phyloP scores from a whole-genome alignment of 179 eudicot genomes.

The Drosera spatulata region DNA sequence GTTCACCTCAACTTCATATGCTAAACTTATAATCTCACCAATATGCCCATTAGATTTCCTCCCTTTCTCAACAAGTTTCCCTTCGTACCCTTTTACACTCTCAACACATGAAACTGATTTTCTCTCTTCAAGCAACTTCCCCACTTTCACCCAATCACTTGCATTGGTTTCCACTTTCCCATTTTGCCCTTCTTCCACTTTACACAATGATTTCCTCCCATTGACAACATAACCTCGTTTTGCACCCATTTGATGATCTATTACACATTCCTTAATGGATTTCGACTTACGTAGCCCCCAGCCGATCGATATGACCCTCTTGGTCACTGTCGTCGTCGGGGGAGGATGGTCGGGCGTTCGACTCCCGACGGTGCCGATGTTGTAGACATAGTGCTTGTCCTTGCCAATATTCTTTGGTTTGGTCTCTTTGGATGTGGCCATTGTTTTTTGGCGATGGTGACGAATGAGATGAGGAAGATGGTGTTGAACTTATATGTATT shows the following conservation, averaged over 20 bases:
- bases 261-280: conserved; percentile 16
- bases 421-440: conserved; percentile 25
- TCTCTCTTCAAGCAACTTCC: not conserved
- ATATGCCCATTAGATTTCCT: conserved; percentile 36
- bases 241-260: not conserved
- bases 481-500: not conserved
- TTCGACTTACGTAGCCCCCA: conserved; percentile 33
- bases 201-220: conserved; percentile 28
- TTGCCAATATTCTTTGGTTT: conserved; percentile 7
- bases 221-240: not conserved
- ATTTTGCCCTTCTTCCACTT: conserved; percentile 12
- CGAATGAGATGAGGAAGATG: not conserved
- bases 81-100: conserved; percentile 1
- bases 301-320: conserved; percentile 16
- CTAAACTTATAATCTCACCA: conserved; percentile 31
- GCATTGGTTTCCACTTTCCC: conserved; percentile 4
- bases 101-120: not conserved
- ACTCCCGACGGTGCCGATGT: conserved; percentile 24
- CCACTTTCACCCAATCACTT: not conserved
- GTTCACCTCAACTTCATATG: conserved; percentile 26
- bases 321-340: conserved; percentile 15
- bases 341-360: conserved; percentile 26
- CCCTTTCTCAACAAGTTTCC: conserved; percentile 16
- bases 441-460: conserved; percentile 1
- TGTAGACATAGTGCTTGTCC: conserved; percentile 42